Base-by-base conservation (phyloP, 1,139 yeast genomes). In the Sugiyamaella pinicola region DNA sequence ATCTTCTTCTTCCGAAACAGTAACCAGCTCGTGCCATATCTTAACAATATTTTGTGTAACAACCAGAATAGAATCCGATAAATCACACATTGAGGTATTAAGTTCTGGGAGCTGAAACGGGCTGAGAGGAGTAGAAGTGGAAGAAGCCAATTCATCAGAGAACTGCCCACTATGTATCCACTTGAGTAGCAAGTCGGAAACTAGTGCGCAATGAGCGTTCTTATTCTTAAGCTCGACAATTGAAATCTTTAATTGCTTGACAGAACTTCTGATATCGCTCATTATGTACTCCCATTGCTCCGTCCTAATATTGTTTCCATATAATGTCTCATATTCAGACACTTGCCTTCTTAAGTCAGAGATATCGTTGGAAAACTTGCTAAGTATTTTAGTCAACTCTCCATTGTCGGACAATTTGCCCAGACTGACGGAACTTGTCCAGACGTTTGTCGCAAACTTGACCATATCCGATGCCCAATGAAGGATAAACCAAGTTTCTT, bases 31-130 rank as follows among this genome's bases (percentile, higher is more conserved):
- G 13, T 46, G 43, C 49, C 49, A 46, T 12, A 34, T 35, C n/a
- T 26, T 38, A 15, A 37, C 12, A 13, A 46, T 26, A 21, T 38
- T 46, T 31, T 46, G 49, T 7, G 49, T 31, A 4, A 46, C 49
- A 19, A 46, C 49, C 53, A 90, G 71, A 28, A 88, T 77, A 2
- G 85, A 77, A 28, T 80, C 80, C n/a, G 84, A 75, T 5, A 87
- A 65, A 15, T 76, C 75, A 28, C 49, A 46, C 37, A 46, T 9
- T 12, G 37, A 7, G 18, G 26, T 39, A 22, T 46, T 21, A 53
- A 46, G 37, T 2, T 37, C 44, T 7, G 34, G 15, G 5, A 49
- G 44, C 21, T 39, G 26, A 8, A 26, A 2, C 17, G 12, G 18
- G 18, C 18, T 42, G 22, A 12, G 9, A 24, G 4, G 9, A 3